Conservation (phyloP, 306 rosid genomes). For the Betula pendula region DNA sequence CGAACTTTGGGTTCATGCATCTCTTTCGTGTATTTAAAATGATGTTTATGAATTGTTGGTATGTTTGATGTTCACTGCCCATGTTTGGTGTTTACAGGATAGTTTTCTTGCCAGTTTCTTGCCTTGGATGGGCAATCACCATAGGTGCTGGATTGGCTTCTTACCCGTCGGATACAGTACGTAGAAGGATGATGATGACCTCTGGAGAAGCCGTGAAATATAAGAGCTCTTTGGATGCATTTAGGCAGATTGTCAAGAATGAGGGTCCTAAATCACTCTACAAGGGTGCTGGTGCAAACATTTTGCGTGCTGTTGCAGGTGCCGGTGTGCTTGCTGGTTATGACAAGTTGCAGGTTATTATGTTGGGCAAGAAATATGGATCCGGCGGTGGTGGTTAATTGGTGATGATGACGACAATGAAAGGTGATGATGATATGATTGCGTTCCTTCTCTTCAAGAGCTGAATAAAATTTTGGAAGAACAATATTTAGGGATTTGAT, state of each 20-base stretch:
- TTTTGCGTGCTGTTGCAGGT: conserved; percentile 87
- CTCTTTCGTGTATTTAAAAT: no score
- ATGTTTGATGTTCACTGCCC: conserved; percentile 24
- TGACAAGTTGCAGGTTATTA: conserved; percentile 75
- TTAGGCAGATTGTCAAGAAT: conserved; percentile 62
- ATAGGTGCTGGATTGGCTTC: conserved; percentile 88
- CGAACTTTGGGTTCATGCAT: no score
- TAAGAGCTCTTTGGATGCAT: conserved; percentile 73
- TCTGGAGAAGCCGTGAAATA: conserved; percentile 97
- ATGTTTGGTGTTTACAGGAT: conserved; percentile 56
- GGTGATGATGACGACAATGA: conserved; percentile 28
- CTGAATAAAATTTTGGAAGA: conserved; percentile 42
- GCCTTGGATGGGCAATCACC: conserved; percentile 84
- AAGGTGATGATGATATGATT: conserved; percentile 10
- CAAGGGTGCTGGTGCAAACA: conserved; percentile 94
- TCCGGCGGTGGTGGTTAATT: conserved; percentile 91
- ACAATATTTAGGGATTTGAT: conserved; percentile 15
- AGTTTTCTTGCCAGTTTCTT: conserved; percentile 86
- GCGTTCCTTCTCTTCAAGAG: conserved; percentile 27
- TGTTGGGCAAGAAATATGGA: conserved; percentile 91
- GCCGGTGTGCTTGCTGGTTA: conserved; percentile 96
- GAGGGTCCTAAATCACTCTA: conserved; percentile 86
- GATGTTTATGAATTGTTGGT: neutral
- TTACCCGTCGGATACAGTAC: conserved; percentile 82
- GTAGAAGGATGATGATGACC: conserved; percentile 98